Evolutionary conservation across 1,284 basidiomycete genomes (phyloP).

Genomic region (Cutaneotrichosporon daszewskae): DNA sequence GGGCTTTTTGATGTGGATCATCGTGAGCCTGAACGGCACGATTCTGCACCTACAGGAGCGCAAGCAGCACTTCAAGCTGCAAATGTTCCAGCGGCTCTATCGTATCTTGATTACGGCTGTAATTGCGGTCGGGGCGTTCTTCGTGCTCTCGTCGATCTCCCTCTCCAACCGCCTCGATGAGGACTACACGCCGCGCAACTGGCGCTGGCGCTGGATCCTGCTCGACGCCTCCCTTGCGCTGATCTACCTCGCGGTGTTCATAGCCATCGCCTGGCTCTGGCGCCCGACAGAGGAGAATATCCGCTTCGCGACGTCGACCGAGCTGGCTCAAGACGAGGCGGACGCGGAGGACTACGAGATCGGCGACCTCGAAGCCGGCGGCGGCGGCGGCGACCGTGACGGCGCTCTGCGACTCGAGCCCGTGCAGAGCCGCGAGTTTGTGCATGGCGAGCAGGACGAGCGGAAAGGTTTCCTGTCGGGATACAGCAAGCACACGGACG

Average conservation of each 20-base stretch:
- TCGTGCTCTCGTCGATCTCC: slow-evolving; percentile 83
- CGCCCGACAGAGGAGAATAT: slow-evolving; percentile 86
- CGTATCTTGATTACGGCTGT: slow-evolving; percentile 81
- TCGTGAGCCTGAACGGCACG: slow-evolving; percentile 82
- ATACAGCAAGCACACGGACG: slow-evolving; percentile 8
- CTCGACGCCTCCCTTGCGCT: slow-evolving; percentile 91
- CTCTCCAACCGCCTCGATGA: slow-evolving; percentile 86
- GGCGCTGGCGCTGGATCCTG: slow-evolving; percentile 90
- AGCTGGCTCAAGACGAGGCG: slow-evolving; percentile 65
- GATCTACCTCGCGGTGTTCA: slow-evolving; percentile 76
- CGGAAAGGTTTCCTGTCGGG: slow-evolving; percentile 2
- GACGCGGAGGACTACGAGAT: slow-evolving; percentile 90
- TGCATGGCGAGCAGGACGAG: slow-evolving; percentile 4
- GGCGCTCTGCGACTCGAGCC: slow-evolving; percentile 4
- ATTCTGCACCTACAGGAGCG: slow-evolving; percentile 74
- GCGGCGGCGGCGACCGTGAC: not conserved
- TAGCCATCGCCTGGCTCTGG: slow-evolving; percentile 84
- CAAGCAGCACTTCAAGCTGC: slow-evolving; percentile 79
- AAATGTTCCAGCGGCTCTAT: slow-evolving; percentile 80
- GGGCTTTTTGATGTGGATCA: slow-evolving; percentile 91
- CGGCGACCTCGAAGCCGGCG: not conserved
- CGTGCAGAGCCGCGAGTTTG: slow-evolving; percentile 6
- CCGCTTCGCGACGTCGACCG: slow-evolving; percentile 59
- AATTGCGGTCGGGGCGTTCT: slow-evolving; percentile 78
- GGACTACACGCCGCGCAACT: slow-evolving; percentile 90